Conservation (phyloP, 306 rosid species). For the Phaseolus lunatus region DNA sequence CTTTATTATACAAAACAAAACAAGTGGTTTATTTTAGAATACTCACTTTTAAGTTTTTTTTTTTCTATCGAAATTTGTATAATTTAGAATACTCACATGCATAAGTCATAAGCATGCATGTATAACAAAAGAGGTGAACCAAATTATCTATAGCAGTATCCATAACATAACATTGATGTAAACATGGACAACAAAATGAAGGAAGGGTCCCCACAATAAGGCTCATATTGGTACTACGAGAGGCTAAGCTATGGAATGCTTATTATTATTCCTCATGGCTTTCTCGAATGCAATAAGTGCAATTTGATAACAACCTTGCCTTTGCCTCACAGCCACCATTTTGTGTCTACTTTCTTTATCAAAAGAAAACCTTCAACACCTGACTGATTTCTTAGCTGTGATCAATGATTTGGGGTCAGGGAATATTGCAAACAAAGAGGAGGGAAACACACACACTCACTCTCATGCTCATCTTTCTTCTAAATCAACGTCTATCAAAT, state of each 20-base stretch:
- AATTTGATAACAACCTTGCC: constrained; percentile 49
- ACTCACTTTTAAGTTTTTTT: background rate
- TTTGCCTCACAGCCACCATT: constrained; percentile 50
- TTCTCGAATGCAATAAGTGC: constrained; percentile 66
- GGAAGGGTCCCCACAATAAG: constrained; percentile 55
- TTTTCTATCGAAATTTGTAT: no score
- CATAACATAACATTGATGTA: constrained; percentile 8
- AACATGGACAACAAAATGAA: constrained; percentile 50
- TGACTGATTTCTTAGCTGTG: constrained; percentile 41
- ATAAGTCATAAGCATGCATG: background rate
- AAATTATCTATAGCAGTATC: background rate
- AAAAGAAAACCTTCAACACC: constrained; percentile 50
- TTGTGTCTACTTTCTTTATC: constrained; percentile 55
- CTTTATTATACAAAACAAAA: background rate
- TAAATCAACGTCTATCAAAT: constrained; percentile 4
- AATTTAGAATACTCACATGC: no score
- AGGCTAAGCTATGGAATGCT: constrained; percentile 26
- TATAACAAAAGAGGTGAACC: background rate
- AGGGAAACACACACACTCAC: constrained; percentile 42
- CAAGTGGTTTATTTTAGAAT: background rate
- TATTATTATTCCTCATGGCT: constrained; percentile 49
- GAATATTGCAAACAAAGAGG: constrained; percentile 48
- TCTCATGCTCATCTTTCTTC: constrained; percentile 23
- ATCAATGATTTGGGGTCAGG: constrained; percentile 44
- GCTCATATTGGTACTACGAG: constrained; percentile 41